Conservation (phyloP, 129 eudicot species). For the Saussurea involucrata region DNA sequence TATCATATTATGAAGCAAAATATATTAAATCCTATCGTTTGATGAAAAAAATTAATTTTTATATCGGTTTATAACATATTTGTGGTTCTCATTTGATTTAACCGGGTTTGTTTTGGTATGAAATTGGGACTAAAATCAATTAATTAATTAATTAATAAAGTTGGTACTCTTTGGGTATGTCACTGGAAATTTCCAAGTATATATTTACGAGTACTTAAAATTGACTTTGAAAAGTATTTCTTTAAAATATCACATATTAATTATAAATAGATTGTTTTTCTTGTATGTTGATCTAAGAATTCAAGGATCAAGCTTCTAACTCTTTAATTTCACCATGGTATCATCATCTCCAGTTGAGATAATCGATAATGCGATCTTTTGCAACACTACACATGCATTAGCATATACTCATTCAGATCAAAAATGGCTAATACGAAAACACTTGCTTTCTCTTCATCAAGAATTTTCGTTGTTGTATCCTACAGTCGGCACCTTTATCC, state of each 20-base stretch:
- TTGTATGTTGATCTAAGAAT: neutral
- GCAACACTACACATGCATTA: conserved; percentile 25
- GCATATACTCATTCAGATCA: conserved; percentile 59
- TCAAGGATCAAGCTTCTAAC: neutral
- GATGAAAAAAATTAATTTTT: too few relatives aligned
- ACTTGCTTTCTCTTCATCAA: conserved; percentile 43
- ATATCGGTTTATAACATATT: too few relatives aligned
- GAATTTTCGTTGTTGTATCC: conserved; percentile 48
- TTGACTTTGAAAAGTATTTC: conserved; percentile 23
- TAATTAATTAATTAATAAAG: conserved; percentile 17
- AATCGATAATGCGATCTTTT: conserved; percentile 56
- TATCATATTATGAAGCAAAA: too few relatives aligned
- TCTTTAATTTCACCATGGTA: conserved; percentile 35
- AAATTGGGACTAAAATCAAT: too few relatives aligned
- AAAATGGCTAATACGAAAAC: conserved; percentile 62
- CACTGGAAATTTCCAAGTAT: conserved; percentile 29
- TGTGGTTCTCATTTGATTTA: too few relatives aligned
- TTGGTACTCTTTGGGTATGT: conserved; percentile 4
- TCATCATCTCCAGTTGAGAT: conserved; percentile 36
- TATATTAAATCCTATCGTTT: too few relatives aligned
- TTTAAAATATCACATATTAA: neutral
- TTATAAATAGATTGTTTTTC: conserved; percentile 3
- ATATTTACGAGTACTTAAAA: conserved; percentile 7
- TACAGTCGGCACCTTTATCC: conserved; percentile 22
- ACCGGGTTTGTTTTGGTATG: too few relatives aligned